Conservation (phyloP, 176 grass and related monocot genomes). For the Saccharum spontaneum region DNA sequence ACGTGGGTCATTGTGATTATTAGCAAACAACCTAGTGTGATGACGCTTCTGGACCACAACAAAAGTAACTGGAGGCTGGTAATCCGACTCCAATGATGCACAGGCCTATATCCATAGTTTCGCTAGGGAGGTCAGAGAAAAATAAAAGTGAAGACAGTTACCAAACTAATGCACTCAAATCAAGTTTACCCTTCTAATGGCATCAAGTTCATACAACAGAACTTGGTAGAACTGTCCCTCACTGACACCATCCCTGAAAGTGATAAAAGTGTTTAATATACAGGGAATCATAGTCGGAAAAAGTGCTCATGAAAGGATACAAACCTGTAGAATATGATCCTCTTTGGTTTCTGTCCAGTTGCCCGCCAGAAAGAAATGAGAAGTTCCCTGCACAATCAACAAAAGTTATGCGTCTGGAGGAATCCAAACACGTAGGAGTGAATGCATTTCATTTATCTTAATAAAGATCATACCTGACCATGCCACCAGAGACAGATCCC, state of each 20-base stretch:
- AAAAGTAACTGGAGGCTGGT: slow-evolving; percentile 96
- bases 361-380: slow-evolving; percentile 83
- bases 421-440: neutral
- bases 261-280: slow-evolving; percentile 9
- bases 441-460: slow-evolving; percentile 3
- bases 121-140: slow-evolving; percentile 3
- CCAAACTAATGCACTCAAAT: neutral
- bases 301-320: slow-evolving; percentile 26
- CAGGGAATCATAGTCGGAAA: neutral
- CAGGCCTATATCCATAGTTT: slow-evolving; percentile 60
- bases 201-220: slow-evolving; percentile 86
- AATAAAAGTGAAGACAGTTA: neutral
- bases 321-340: slow-evolving; percentile 97
- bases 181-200: slow-evolving; percentile 81
- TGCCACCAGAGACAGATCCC: slow-evolving; percentile 78
- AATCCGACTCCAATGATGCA: slow-evolving; percentile 85
- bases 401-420: neutral
- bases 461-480: slow-evolving; percentile 67
- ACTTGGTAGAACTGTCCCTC: slow-evolving; percentile 98
- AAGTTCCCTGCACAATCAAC: slow-evolving; percentile 67
- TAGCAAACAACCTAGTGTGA: slow-evolving; percentile 89
- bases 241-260: slow-evolving; percentile 85
- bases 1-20: slow-evolving; percentile 80
- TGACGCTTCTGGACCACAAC: slow-evolving; percentile 97
- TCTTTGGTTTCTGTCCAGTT: slow-evolving; percentile 85